phyloP scores from a whole-genome alignment of 768 basidiomycete species.

The Cystobasidium onofrii region DNA sequence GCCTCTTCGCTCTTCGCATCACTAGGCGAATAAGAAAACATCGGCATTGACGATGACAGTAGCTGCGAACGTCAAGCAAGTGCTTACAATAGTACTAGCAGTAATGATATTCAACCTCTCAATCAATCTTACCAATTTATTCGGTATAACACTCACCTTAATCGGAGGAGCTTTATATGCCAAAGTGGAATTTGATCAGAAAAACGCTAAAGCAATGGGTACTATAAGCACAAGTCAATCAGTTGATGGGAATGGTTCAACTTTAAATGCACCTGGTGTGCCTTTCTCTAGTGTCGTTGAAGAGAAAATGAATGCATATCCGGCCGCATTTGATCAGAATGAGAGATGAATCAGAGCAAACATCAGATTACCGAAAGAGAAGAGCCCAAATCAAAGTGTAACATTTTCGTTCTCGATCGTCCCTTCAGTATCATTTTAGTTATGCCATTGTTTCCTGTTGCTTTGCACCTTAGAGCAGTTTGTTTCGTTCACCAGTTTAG shows the following conservation, averaged over 20 bases:
- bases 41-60: slow-evolving; percentile 87
- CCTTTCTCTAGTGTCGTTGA: background rate
- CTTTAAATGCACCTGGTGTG: background rate
- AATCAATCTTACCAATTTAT: slow-evolving; percentile 67
- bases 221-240: background rate
- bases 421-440: no score
- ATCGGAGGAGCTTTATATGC: slow-evolving; percentile 50
- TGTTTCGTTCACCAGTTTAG: no score
- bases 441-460: no score
- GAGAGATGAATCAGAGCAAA: no score
- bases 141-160: slow-evolving; percentile 77
- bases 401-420: no score
- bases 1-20: no score
- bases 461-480: no score
- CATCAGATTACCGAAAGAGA: no score
- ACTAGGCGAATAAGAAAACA: slow-evolving; percentile 71
- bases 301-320: slow-evolving; percentile 7
- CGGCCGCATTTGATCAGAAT: no score
- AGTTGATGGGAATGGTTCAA: background rate
- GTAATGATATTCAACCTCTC: slow-evolving; percentile 70
- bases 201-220: slow-evolving; percentile 10
- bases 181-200: slow-evolving; percentile 33
- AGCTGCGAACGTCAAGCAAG: slow-evolving; percentile 48
- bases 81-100: slow-evolving; percentile 47
- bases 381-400: no score